These are phyloP conservation scores for Tetracladium setigerum DNA, from an alignment of 495 filamentous ascomycete species.

Conservation along the genomic window DNA sequence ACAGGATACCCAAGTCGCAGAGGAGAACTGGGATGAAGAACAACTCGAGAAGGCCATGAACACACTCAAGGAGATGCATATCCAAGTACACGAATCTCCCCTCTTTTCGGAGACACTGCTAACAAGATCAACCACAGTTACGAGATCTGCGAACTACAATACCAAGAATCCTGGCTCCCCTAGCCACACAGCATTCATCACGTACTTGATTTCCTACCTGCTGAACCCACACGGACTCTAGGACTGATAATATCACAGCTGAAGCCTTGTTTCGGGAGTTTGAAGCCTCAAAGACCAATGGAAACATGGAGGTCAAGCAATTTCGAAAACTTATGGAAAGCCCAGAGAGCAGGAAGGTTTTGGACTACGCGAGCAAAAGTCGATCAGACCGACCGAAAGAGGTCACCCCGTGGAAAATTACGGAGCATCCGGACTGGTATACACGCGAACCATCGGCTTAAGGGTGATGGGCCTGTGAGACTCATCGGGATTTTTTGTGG, in stretches of 20 bases:
- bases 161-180: conserved; percentile 36
- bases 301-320: conserved; percentile 33
- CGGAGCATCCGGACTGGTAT: conserved; percentile 43
- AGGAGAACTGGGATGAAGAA: conserved; percentile 21
- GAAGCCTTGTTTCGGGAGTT: conserved; percentile 31
- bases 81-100: conserved; percentile 11
- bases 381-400: conserved; percentile 35
- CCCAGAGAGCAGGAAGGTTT: conserved; percentile 32
- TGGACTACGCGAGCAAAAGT: conserved; percentile 35
- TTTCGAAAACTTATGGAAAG: conserved; percentile 32
- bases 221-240: not conserved
- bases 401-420: conserved; percentile 41
- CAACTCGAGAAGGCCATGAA: conserved; percentile 19
- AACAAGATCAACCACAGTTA: conserved; percentile 21
- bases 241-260: conserved; percentile 24
- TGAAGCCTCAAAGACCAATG: conserved; percentile 27
- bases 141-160: conserved; percentile 35
- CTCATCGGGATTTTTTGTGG: not conserved
- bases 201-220: conserved; percentile 22
- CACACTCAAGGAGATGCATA: conserved; percentile 23
- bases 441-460: conserved; percentile 8
- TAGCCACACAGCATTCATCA: conserved; percentile 29
- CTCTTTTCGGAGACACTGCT: not conserved
- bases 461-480: not conserved
- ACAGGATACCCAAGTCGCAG: not conserved